Evolutionary conservation across 768 basidiomycete species (phyloP), one percentile per base, ranked within the genome.

Genomic region (Sporobolomyces pararoseus): DNA sequence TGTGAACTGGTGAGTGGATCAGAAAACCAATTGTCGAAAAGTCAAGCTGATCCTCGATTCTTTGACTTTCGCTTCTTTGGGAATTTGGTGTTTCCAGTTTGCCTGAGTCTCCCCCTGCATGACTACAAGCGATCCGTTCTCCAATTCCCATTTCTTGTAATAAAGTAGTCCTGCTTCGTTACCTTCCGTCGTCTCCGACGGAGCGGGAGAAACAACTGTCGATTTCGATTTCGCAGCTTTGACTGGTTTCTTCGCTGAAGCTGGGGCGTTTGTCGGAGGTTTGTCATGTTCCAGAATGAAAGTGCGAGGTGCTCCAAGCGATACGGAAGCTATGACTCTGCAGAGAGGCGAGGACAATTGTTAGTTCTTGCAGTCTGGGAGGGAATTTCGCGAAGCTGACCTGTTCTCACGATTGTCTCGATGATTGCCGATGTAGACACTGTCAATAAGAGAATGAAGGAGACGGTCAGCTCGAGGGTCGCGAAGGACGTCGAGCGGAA

Each of bases 61-160:
- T 63, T 77, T 78, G 53, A 81, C 74, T 32, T 71, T 75, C 3
- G 78, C 75, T 58, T 82, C 80, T 46, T 58, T 68, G 13, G 71
- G 63, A 37, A 75, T 68, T 66, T 78, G 57, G 46, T 81, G 82
- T 77, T 82, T 83, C 82, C 82, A 83, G 39, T 76, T 77, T 42
- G 78, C 68, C 68, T 83, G 82, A 4, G 81, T 83, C n/a, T 74
- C 65, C 31, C 81, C 81, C 66, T 81, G 80, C 82, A 83, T 83
- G 35, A 82, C 76, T 14, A 82, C 69, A 37, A 83, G 70, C 57
- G 81, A 81, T 12, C 82, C 82, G 50, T 79, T 79, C 16, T 57
- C 77, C 21, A 82, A 77, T 47, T 61, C 66, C 77, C 77, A 81
- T 29, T 76, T 77, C 62, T 76, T 76, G 42, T 53, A 76, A 57